Conservation (phyloP, 306 rosid species). For the Erythrophleum fordii region DNA sequence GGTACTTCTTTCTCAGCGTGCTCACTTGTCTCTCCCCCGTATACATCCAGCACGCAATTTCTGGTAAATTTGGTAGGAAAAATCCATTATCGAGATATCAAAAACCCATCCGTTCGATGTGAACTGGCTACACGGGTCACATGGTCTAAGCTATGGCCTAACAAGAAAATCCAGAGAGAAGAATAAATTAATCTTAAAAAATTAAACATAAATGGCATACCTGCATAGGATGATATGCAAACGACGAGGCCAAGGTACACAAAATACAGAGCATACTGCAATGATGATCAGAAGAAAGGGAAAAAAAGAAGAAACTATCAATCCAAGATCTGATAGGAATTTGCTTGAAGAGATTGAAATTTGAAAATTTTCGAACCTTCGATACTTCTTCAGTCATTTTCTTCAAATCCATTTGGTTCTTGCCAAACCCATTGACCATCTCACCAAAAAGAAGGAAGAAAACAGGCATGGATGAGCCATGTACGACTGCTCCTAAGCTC, state of each 20-base stretch:
- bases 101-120: constrained; percentile 18
- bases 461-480: constrained; percentile 97
- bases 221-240: constrained; percentile 92
- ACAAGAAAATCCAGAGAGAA: not conserved
- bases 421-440: constrained; percentile 97
- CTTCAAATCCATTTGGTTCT: constrained; percentile 80
- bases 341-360: not conserved
- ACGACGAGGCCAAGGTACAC: constrained; percentile 93
- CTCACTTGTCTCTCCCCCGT: constrained; percentile 96
- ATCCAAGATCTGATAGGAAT: constrained; percentile 59
- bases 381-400: constrained; percentile 93
- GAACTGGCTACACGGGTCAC: constrained; percentile 40
- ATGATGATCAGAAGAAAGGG: constrained; percentile 6
- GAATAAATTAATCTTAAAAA: not conserved
- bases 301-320: not conserved
- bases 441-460: constrained; percentile 93
- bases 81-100: not conserved
- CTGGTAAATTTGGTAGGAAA: constrained; percentile 47
- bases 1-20: constrained; percentile 90
- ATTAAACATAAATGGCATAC: constrained; percentile 43
- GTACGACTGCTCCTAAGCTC: constrained; percentile 86
- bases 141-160: constrained; percentile 42
- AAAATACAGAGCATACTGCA: constrained; percentile 93
- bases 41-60: constrained; percentile 99
- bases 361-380: constrained; percentile 50